A percentile compares a stretch with the other conserved stretches of the same genome.
phyloP scores from a whole-genome alignment of 306 rosid species.

The Casuarina glauca region DNA sequence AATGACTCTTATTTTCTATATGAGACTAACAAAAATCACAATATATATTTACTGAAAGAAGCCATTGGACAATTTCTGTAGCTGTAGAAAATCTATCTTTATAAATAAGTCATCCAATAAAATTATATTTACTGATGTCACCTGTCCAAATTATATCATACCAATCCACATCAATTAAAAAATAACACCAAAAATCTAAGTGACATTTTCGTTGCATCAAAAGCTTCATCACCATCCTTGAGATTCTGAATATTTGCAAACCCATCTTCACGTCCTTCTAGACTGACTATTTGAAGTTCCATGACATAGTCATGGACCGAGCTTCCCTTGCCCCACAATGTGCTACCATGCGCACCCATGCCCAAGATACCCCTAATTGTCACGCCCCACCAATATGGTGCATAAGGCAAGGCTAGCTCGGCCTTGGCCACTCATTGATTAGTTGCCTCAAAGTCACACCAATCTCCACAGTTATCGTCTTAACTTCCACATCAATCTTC shows the following conservation, averaged over 20 bases:
- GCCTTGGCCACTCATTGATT: slow-evolving; percentile 55
- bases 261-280: slow-evolving; percentile 41
- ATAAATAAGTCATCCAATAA: too few relatives aligned
- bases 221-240: too few relatives aligned
- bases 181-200: slow-evolving; percentile 36
- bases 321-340: slow-evolving; percentile 67
- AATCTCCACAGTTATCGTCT: slow-evolving; percentile 52
- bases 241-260: slow-evolving; percentile 49
- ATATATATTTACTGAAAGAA: too few relatives aligned
- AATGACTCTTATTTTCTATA: too few relatives aligned
- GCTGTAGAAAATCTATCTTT: too few relatives aligned
- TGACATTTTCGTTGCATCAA: slow-evolving; percentile 44
- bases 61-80: too few relatives aligned
- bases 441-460: slow-evolving; percentile 63
- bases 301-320: slow-evolving; percentile 21
- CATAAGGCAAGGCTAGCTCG: slow-evolving; percentile 58
- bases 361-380: slow-evolving; percentile 75
- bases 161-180: too few relatives aligned
- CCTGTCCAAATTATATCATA: too few relatives aligned
- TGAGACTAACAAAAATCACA: too few relatives aligned
- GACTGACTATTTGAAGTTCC: slow-evolving; percentile 50
- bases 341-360: slow-evolving; percentile 88
- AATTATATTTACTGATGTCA: too few relatives aligned
- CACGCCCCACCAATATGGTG: slow-evolving; percentile 88
- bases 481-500: slow-evolving; percentile 37